Percentiles rank a stretch among this genome's conserved stretches.
Evolutionary conservation across 768 basidiomycete genomes (phyloP).

Genomic region (Phylloporus scabripes): DNA sequence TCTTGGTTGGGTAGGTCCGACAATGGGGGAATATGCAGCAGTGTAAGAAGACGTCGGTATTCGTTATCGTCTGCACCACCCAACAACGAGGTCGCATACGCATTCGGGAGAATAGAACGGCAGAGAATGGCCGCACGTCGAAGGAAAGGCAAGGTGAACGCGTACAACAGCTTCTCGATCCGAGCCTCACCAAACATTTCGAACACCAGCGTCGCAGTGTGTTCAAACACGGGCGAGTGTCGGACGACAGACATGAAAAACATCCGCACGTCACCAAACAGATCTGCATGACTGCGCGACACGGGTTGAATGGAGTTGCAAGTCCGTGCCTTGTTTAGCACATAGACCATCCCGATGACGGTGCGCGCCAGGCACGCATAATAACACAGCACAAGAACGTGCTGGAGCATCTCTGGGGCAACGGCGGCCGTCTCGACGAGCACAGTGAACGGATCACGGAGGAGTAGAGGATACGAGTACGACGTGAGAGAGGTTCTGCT

Average conservation of each 20-base stretch:
- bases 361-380: conserved; percentile 86
- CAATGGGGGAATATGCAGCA: conserved; percentile 76
- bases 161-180: conserved; percentile 81
- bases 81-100: conserved; percentile 46
- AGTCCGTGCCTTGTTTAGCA: conserved; percentile 67
- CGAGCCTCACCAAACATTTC: conserved; percentile 77
- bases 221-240: conserved; percentile 83
- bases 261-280: conserved; percentile 83
- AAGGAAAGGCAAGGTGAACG: conserved; percentile 88
- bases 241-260: conserved; percentile 90
- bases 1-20: conserved; percentile 78
- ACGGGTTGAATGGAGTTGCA: conserved; percentile 41
- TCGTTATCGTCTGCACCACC: conserved; percentile 50
- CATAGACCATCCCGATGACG: conserved; percentile 79
- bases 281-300: conserved; percentile 52
- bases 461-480: conserved; percentile 78
- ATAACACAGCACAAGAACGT: conserved; percentile 84
- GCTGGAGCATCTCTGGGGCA: conserved; percentile 82
- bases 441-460: conserved; percentile 85
- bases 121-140: conserved; percentile 83
- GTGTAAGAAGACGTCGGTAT: conserved; percentile 67
- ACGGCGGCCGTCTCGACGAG: conserved; percentile 88
- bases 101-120: conserved; percentile 62
- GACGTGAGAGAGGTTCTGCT: conserved; percentile 78
- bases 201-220: conserved; percentile 74